These are phyloP conservation scores for Kodamaea leandrae DNA, from an alignment of 805 yeast species.

Conservation along the genomic window DNA sequence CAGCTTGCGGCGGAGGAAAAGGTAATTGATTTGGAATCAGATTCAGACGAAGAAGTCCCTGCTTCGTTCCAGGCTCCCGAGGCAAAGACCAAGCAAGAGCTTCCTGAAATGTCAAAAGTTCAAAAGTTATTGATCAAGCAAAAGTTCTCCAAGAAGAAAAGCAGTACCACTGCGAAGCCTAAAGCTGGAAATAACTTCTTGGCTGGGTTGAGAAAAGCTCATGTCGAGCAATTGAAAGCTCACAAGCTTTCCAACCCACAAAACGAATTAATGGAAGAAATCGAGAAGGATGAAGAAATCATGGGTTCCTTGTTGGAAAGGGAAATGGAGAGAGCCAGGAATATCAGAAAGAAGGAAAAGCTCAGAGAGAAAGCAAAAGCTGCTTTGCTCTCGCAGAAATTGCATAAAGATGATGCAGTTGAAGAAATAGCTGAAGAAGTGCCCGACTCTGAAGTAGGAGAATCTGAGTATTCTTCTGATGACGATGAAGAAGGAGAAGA, in stretches of 20 bases:
- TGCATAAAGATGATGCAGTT: conserved; percentile 8
- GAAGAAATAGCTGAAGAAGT: conserved; percentile 20
- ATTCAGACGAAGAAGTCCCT: conserved; percentile 19
- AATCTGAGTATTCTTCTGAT: conserved; percentile 16
- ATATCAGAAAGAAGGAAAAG: conserved; percentile 44
- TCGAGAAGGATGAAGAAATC: conserved; percentile 42
- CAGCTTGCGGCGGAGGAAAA: conserved; percentile 21
- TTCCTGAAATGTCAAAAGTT: conserved; percentile 33
- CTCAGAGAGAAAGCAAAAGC: conserved; percentile 35
- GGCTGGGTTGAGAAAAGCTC: conserved; percentile 39
- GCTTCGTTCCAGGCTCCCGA: conserved; percentile 13
- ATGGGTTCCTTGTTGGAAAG: conserved; percentile 47
- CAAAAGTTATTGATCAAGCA: conserved; percentile 31
- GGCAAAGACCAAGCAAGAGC: background rate
- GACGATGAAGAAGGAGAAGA: conserved; percentile 14
- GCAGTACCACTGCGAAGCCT: conserved; percentile 9
- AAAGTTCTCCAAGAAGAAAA: conserved; percentile 27
- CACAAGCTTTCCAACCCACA: conserved; percentile 23
- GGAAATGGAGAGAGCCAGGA: conserved; percentile 48
- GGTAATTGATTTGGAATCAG: conserved; percentile 28
- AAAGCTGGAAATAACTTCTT: conserved; percentile 28
- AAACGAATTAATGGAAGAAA: conserved; percentile 30
- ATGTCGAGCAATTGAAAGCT: conserved; percentile 41
- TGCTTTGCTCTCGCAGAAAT: conserved; percentile 24
- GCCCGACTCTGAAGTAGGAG: conserved; percentile 20